Evolutionary conservation across 2,329 filamentous ascomycete species (phyloP).

Genomic region (Triangularia setosa): DNA sequence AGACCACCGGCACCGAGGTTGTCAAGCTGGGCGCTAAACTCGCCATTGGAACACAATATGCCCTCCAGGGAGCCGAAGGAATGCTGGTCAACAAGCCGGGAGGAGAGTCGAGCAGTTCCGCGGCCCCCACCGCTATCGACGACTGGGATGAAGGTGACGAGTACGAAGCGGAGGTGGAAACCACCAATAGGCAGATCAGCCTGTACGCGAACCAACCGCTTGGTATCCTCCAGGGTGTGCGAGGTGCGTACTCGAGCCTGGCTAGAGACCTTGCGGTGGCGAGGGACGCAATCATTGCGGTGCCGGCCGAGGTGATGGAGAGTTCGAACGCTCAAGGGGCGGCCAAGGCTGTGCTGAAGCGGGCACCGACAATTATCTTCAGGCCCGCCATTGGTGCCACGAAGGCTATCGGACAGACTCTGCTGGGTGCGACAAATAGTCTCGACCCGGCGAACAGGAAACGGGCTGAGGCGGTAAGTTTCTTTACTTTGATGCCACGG

Average conservation of each 20-base stretch:
- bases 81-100: slow-evolving; percentile 55
- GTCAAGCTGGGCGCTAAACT: slow-evolving; percentile 91
- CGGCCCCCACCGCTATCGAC: slow-evolving; percentile 20
- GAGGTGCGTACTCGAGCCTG: slow-evolving; percentile 76
- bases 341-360: slow-evolving; percentile 70
- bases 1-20: slow-evolving; percentile 90
- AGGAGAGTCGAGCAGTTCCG: slow-evolving; percentile 37
- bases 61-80: slow-evolving; percentile 82
- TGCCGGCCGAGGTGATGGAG: slow-evolving; percentile 87
- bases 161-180: slow-evolving; percentile 56
- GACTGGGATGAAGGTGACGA: slow-evolving; percentile 16
- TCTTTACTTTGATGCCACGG: background rate
- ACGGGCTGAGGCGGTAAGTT: slow-evolving; percentile 82
- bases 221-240: slow-evolving; percentile 79
- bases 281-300: slow-evolving; percentile 87
- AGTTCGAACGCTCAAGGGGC: slow-evolving; percentile 76
- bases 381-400: slow-evolving; percentile 86
- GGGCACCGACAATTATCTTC: slow-evolving; percentile 90
- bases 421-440: slow-evolving; percentile 88
- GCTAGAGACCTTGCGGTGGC: slow-evolving; percentile 84
- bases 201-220: slow-evolving; percentile 93
- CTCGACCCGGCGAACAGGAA: slow-evolving; percentile 79
- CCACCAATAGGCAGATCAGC: slow-evolving; percentile 75
- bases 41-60: slow-evolving; percentile 90
- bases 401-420: slow-evolving; percentile 81